Base-by-base conservation (phyloP, 129 eudicot genomes). In the Oenanthe sinensis region DNA sequence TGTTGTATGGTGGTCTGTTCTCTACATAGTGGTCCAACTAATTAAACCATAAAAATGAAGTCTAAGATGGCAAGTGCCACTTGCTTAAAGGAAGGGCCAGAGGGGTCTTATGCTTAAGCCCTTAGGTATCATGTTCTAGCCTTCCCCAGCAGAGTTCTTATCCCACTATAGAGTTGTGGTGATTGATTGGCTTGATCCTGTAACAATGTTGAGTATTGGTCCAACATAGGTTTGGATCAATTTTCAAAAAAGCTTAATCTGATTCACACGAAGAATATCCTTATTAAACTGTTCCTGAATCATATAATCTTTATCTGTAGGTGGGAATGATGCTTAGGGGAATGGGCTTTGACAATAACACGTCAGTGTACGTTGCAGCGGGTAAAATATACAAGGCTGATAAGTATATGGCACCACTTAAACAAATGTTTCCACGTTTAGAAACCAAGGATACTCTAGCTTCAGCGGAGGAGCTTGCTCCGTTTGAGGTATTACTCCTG, bases 241-340 rank as follows among this genome's bases (percentile, higher is more conserved):
- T 4, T 67, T 67, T 67, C 43, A 67, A 1, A 65, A 65, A 65
- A 67, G 6, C 43, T 3, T 15, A 1, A 30, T 13, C 9, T 67
- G 22, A 30, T 26, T 63, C 72, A 67, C 42, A 11, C 3, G 13
- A 26, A 28, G 19, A 67, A 13, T n/a, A 63, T 65, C 58, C 43
- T 65, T 28, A 58, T 33, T 72, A 77, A 65, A 19, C 71, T 48
- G 40, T 82, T 72, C 19, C 60, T 14, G 76, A 45, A 47, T 28
- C 28, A 74, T 48, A 16, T 80, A 4, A 45, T 82, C 28, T 39
- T 22, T 16, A 55, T 63, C 46, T 87, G 84, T 86, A 96, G 99
- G 99, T 96, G 48, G 99, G 99, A 76, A 92, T 96, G 99, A 92
- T 96, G 97, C 99, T 96, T 76, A 87, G 99, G 86, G 97, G 97